Base-by-base conservation (phyloP, 345 rosid genomes). In the Euphorbia tirucalli region DNA sequence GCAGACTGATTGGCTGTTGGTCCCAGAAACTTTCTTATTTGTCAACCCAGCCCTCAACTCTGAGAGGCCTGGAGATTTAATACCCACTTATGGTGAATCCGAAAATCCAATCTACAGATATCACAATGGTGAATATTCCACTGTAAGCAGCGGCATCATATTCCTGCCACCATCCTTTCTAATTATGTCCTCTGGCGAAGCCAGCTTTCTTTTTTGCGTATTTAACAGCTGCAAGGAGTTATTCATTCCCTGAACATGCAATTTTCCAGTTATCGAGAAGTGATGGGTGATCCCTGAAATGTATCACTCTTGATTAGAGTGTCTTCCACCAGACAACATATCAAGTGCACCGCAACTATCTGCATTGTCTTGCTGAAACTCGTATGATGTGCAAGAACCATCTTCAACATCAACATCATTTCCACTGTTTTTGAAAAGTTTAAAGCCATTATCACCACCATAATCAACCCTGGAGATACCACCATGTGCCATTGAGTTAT, bases 371-470 rank as follows among this genome's bases (percentile, higher is more conserved):
- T 28, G 60, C 41, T 71, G 79, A 71, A 49, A 71, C 66, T 79
- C 82, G 2, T 69, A 79, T 14, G 84, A 82, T 11, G 82, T 77
- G 61, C 80, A 82, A 7, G 82, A 84, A 64, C 73, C 87, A 73
- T 79, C 83, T 49, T 61, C 78, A 43, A 46, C 2, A 75, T 77
- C 74, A 44, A 59, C 66, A 72, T 77, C 79, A 43, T 50, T 70
- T 27, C 28, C 65, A 2, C 32, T 31, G 62, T 24, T 77, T 30
- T 48, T 21, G 11, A 50, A 46, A 71, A 52, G 55, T 65, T 77
- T 68, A n/a, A 72, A 68, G 0, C 63, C 60, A 43, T 11, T 10
- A 58, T 48, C 55, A 39, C 58, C 50, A 44, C 11, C 66, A 39
- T 61, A 68, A 60, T 60, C 61, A 64, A 61, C 31, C 19, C 35